A percentile compares a stretch with the other conserved stretches of the same genome.
Evolutionary conservation across 306 rosid species (phyloP).

Genomic region (Casuarina glauca): DNA sequence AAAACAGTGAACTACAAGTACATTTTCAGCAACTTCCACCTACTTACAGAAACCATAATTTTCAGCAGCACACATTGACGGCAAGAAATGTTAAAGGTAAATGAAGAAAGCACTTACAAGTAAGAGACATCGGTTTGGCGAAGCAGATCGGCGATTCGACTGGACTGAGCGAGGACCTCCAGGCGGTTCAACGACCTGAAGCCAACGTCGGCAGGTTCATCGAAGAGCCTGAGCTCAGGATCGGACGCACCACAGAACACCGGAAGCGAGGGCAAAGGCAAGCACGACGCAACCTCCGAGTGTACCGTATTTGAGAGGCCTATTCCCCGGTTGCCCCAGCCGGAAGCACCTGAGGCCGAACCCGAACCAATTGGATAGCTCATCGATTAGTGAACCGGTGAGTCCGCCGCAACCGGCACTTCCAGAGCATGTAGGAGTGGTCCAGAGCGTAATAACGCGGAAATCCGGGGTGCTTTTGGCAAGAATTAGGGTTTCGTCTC

Average conservation of each 20-base stretch:
- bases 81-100: slow-evolving; percentile 11
- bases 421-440: slow-evolving; percentile 59
- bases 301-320: slow-evolving; percentile 70
- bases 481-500: slow-evolving; percentile 44
- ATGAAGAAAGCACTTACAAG: slow-evolving; percentile 52
- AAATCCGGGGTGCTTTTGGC: slow-evolving; percentile 37
- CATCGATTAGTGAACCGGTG: slow-evolving; percentile 60
- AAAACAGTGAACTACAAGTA: slow-evolving; percentile 1
- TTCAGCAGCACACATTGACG: neutral
- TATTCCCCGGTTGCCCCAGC: slow-evolving; percentile 57
- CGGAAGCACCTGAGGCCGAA: slow-evolving; percentile 24
- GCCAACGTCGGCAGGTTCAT: slow-evolving; percentile 39
- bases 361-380: slow-evolving; percentile 45
- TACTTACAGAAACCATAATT: slow-evolving; percentile 26
- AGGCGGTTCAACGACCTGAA: slow-evolving; percentile 40
- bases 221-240: slow-evolving; percentile 64
- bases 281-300: slow-evolving; percentile 87
- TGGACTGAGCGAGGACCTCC: slow-evolving; percentile 64
- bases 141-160: slow-evolving; percentile 84
- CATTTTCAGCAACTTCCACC: slow-evolving; percentile 19
- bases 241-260: slow-evolving; percentile 83
- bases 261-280: slow-evolving; percentile 91
- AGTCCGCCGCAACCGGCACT: slow-evolving; percentile 20
- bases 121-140: slow-evolving; percentile 81
- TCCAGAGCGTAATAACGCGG: slow-evolving; percentile 27